Evolutionary conservation across 768 basidiomycete genomes (phyloP).

Genomic region (Myochromella boudieri): DNA sequence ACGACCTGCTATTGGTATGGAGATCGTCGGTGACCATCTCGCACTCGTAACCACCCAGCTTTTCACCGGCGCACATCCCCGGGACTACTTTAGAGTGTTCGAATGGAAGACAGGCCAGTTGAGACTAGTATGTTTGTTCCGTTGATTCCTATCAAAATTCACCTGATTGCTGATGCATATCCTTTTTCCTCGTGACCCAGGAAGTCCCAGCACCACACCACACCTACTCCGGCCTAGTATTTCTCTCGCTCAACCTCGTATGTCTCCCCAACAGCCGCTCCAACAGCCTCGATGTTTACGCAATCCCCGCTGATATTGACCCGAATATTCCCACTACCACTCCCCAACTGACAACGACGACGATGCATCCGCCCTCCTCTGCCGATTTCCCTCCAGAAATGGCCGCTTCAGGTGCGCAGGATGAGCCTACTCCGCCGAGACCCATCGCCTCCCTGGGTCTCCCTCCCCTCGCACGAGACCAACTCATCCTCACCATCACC

Average conservation of each 20-base stretch:
- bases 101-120: constrained; percentile 18
- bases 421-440: too few relatives aligned
- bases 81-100: constrained; percentile 13
- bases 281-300: constrained; percentile 25
- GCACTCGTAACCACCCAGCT: constrained; percentile 12
- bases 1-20: constrained; percentile 15
- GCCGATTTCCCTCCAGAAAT: too few relatives aligned
- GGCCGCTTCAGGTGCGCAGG: too few relatives aligned
- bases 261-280: constrained; percentile 23
- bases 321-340: not conserved
- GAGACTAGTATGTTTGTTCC: constrained; percentile 10
- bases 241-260: constrained; percentile 23
- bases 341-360: constrained; percentile 16
- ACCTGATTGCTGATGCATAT: too few relatives aligned
- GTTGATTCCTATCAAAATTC: too few relatives aligned
- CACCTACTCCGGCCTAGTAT: constrained; percentile 23
- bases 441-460: too few relatives aligned
- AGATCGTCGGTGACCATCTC: constrained; percentile 20
- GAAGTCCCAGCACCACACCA: constrained; percentile 10
- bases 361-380: not conserved
- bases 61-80: not conserved
- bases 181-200: too few relatives aligned
- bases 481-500: not conserved
- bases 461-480: too few relatives aligned
- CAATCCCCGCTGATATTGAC: constrained; percentile 9